phyloP scores from a whole-genome alignment of 306 rosid species.

The Cucurbita ficifolia region DNA sequence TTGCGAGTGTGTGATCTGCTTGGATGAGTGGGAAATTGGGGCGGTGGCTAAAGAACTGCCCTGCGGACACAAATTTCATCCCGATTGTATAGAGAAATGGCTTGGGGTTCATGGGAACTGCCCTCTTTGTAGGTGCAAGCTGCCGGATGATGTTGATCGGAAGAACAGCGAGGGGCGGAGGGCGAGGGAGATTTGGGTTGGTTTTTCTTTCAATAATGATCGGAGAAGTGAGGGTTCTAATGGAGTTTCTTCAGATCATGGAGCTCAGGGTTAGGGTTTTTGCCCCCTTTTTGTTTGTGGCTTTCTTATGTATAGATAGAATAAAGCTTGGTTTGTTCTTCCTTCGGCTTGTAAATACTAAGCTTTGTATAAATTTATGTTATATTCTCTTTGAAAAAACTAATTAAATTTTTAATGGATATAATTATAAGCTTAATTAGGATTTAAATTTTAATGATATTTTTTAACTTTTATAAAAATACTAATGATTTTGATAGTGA shows the following conservation, averaged over 20 bases:
- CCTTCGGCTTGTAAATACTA: no score
- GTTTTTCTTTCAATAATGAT: slow-evolving; percentile 32
- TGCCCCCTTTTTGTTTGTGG: background rate
- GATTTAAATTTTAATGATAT: no score
- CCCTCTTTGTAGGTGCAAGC: slow-evolving; percentile 57
- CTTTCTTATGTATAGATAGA: background rate
- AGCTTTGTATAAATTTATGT: no score
- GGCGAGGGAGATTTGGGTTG: slow-evolving; percentile 46
- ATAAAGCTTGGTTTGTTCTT: background rate
- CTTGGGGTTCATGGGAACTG: slow-evolving; percentile 63
- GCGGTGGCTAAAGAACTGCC: slow-evolving; percentile 48
- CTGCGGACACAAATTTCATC: slow-evolving; percentile 59
- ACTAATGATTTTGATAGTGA: no score
- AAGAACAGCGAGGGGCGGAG: slow-evolving; percentile 23
- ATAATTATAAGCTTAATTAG: no score
- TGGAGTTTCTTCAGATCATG: background rate
- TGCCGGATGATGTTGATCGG: slow-evolving; percentile 43
- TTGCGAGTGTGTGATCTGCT: slow-evolving; percentile 56
- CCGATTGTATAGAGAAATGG: slow-evolving; percentile 59
- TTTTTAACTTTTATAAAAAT: no score
- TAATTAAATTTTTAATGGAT: no score
- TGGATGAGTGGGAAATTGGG: slow-evolving; percentile 48
- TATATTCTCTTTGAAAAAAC: no score
- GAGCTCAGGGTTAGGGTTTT: background rate
- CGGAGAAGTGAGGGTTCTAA: background rate